These are phyloP conservation scores for Tothia fuscella DNA, from an alignment of 2,329 filamentous ascomycete genomes.

Conservation along the genomic window DNA sequence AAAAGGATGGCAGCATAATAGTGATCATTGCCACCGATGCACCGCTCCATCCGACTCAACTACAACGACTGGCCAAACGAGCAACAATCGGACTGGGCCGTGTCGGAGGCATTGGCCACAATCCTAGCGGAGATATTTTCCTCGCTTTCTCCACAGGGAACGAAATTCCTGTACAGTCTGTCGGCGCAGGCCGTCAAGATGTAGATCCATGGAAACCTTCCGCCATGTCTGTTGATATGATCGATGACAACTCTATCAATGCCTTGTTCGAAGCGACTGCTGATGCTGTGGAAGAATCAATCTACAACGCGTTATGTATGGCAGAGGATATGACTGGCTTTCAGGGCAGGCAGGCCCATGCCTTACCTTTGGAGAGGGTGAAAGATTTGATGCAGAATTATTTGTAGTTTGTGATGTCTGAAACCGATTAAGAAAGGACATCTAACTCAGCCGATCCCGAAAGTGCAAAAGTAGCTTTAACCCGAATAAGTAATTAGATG, in stretches of 20 bases:
- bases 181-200: constrained; percentile 15
- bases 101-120: constrained; percentile 50
- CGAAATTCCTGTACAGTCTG: constrained; percentile 33
- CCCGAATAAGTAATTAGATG: too few species aligned
- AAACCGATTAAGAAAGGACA: too few species aligned
- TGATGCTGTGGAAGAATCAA: constrained; percentile 53
- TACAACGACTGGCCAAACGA: constrained; percentile 46
- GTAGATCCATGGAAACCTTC: constrained; percentile 26
- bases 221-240: constrained; percentile 35
- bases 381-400: constrained; percentile 22
- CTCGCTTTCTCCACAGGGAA: constrained; percentile 54
- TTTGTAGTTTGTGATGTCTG: neutral
- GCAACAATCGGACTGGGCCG: constrained; percentile 49
- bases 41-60: constrained; percentile 45
- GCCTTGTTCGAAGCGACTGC: constrained; percentile 49
- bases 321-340: constrained; percentile 47
- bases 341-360: constrained; percentile 31
- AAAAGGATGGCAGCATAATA: constrained; percentile 51
- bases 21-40: constrained; percentile 49
- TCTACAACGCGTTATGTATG: constrained; percentile 52
- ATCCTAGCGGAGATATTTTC: constrained; percentile 55
- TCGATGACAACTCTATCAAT: constrained; percentile 50
- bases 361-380: constrained; percentile 22
- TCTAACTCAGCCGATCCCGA: too few species aligned
- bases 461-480: too few species aligned